Conservation (phyloP, 805 yeast species). For the Metschnikowia continentalis region DNA sequence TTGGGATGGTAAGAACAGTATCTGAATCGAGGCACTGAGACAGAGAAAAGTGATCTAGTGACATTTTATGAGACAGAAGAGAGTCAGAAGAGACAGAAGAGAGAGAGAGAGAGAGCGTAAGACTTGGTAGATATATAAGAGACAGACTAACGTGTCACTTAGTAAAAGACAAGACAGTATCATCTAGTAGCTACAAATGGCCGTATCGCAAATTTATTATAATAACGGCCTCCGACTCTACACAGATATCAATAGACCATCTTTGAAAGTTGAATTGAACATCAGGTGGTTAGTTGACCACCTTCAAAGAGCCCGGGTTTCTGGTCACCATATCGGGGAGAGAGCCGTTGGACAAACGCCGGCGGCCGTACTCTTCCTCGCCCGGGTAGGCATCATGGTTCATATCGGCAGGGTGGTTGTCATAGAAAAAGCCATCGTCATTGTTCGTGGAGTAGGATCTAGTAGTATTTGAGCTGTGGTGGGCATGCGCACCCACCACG, state of each 20-base stretch:
- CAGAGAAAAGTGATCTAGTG: too few species aligned
- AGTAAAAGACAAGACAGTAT: not conserved
- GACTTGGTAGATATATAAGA: too few species aligned
- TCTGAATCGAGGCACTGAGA: too few species aligned
- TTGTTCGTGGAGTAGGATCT: conserved; percentile 15
- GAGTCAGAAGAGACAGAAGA: too few species aligned
- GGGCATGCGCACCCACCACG: conserved; percentile 17
- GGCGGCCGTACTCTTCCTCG: conserved; percentile 36
- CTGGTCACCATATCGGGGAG: conserved; percentile 48
- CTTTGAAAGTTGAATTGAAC: not conserved
- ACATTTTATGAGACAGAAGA: too few species aligned
- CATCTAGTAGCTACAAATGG: not conserved
- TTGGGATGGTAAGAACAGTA: too few species aligned
- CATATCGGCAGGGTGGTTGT: not conserved
- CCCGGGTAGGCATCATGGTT: conserved; percentile 5
- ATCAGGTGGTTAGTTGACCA: conserved; percentile 34
- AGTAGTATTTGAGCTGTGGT: conserved; percentile 15
- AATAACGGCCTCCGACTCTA: not conserved
- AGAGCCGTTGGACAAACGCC: conserved; percentile 52
- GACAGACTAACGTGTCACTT: not conserved
- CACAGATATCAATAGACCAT: not conserved
- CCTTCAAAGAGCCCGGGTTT: conserved; percentile 46
- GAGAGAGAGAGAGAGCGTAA: too few species aligned
- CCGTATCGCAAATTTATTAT: not conserved
- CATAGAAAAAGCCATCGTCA: conserved; percentile 11